phyloP scores from a whole-genome alignment of 768 basidiomycete species.

The Pleurotus eryngii region DNA sequence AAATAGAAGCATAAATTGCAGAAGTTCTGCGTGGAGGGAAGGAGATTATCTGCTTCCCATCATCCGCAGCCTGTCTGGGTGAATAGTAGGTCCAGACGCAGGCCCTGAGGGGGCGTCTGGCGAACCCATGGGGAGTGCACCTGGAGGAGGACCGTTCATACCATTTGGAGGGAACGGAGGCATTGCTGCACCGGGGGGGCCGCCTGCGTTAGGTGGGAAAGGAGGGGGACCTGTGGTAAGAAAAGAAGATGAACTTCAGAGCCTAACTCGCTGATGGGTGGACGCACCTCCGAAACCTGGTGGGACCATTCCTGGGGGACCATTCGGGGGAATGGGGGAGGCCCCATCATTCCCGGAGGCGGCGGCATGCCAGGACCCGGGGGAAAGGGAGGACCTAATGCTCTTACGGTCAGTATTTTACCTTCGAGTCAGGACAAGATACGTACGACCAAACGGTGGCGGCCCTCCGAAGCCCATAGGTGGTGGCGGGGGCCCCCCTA shows the following conservation, averaged over 20 bases:
- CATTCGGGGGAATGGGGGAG: conserved; percentile 70
- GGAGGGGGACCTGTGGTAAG: conserved; percentile 38
- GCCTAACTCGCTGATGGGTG: neutral
- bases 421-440: conserved; percentile 1
- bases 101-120: conserved; percentile 22
- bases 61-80: conserved; percentile 83
- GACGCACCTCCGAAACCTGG: conserved; percentile 42
- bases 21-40: too few relatives aligned
- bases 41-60: conserved; percentile 37
- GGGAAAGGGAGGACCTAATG: conserved; percentile 67
- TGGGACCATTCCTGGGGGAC: conserved; percentile 43
- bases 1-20: too few relatives aligned
- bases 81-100: conserved; percentile 57
- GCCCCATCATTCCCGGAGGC: conserved; percentile 50
- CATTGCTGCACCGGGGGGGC: conserved; percentile 39
- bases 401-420: conserved; percentile 7
- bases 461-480: conserved; percentile 45
- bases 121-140: conserved; percentile 26
- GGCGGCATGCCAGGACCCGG: conserved; percentile 57
- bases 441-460: conserved; percentile 39
- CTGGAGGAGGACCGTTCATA: conserved; percentile 24
- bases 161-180: conserved; percentile 45
- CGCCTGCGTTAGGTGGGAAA: conserved; percentile 44
- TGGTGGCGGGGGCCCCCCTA: conserved; percentile 41
- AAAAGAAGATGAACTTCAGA: neutral